Evolutionary conservation across 2,329 filamentous ascomycete species (phyloP), one percentile per base, ranked within the genome.

Genomic region (Calonectria honghensis): DNA sequence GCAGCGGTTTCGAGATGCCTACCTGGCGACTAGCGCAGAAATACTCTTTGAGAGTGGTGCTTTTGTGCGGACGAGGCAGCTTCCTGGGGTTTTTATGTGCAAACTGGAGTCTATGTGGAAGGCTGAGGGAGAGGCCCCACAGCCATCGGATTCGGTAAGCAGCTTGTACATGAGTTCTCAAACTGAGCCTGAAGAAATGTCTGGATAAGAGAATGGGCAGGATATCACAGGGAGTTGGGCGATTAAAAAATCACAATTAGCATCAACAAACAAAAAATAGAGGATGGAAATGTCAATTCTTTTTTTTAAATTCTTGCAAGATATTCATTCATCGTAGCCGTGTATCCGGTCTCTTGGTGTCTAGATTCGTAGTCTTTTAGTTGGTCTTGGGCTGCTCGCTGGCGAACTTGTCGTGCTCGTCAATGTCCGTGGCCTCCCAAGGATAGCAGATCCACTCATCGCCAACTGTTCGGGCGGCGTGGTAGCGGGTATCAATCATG

Each of bases 371-470:
- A 48, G 70, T 24, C 54, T 31, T 73, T 72, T 77, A 81, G 75
- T 78, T 79, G 68, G 74, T 69, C 70, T 78, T 78, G 66, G 84
- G 79, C 79, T 88, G 85, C 80, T 88, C 85, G 76, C 87, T 87
- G 24, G 95, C 94, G 73, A 93, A 84, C 74, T 88, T 86, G 86
- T 98, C 96, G 84, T 98, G 96, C 90, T 96, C 95, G 35, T 98
- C 95, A 83, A 98, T 98, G 84, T 98, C 95, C 41, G 87, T 94
- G 54, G 97, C 97, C 88, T 98, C 97, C 97, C 97, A 99, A 20
- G 97, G 97, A 87, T 99, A 99, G 90, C 95, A 97, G 85, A 98
- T 98, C 97, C 97, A 99, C 78, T 96, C 93, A 86, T 99, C 96
- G n/a, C 91, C 91, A 39, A 97, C 94, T 7, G 96, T 98, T 83